Evolutionary conservation across 2,329 filamentous ascomycete species (phyloP), one percentile per base, ranked within the genome.

Genomic region (Colletotrichum somersetense): DNA sequence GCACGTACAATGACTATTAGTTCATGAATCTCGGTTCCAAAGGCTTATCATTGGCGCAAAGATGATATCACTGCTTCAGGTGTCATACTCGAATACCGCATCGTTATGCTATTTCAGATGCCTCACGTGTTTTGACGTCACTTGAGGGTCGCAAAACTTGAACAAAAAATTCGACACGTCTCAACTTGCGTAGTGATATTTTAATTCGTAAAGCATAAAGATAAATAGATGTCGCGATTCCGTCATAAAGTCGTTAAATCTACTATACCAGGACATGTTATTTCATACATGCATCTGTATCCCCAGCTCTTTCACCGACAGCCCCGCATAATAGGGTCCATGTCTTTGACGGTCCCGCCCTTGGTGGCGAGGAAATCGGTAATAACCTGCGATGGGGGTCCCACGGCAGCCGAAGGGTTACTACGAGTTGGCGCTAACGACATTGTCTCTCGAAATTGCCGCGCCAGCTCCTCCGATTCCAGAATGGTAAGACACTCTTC

Each of bases 401-500:
- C 66, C 10, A 23, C 26, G 10, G 48, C 57, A 3, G 46, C 52
- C 16, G 66, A 63, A 8, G 55, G 46, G n/a, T 72, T 72, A 30
- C 70, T 72, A 20, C 70, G 33, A 1, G 70, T 72, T 2, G 66
- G 66, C 7, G 70, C 70, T 23, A 72, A 30, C 2, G 30, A 40
- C 70, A 72, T 72, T 1, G 70, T 72, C 3, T 56, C 62, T 14
- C 66, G 46, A 18, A 72, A 70, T 12, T 65, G 33, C n/a, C 61
- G 57, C 10, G 56, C 67, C 1, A 73, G 44, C 2, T 66, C 30
- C 26, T 73, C 67, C 4, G 71, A 73, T 44, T 73, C 71, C 3
- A 52, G 66, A 1, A 55, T 73, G 42, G 56, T 71, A 11, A 73
- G 67, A 18, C 71, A 66, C 23, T 55, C 71, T n/a, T 73, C 71